Percentiles rank a stretch among this genome's conserved stretches.
These are phyloP conservation scores for Naganishia vaughanmartiniae DNA, from an alignment of 768 basidiomycete genomes.

Conservation along the genomic window DNA sequence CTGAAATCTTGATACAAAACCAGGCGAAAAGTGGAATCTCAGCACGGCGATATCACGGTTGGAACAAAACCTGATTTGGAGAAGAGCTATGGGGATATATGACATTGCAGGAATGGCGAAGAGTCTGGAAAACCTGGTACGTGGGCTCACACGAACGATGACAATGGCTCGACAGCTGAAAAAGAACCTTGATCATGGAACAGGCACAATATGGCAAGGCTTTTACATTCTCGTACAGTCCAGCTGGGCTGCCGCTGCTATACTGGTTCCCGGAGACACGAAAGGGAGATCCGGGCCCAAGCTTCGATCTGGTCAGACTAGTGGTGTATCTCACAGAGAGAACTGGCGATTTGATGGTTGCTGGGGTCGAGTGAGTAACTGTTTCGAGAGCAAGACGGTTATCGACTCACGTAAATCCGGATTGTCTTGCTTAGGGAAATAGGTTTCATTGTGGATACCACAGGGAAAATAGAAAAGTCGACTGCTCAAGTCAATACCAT, in stretches of 20 bases:
- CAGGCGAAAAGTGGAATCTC: constrained; percentile 42
- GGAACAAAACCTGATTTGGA: constrained; percentile 42
- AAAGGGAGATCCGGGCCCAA: constrained; percentile 10
- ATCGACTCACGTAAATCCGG: neutral
- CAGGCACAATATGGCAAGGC: constrained; percentile 32
- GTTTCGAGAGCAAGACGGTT: no score
- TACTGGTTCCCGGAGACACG: constrained; percentile 21
- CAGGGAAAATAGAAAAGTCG: constrained; percentile 38
- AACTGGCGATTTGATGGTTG: constrained; percentile 45
- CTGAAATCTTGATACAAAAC: neutral
- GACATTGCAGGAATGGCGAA: constrained; percentile 42
- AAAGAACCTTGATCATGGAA: neutral
- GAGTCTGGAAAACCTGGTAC: constrained; percentile 39
- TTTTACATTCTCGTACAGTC: constrained; percentile 38
- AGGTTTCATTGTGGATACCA: constrained; percentile 44
- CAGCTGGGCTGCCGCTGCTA: constrained; percentile 15
- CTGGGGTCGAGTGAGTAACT: constrained; percentile 38
- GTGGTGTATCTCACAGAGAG: constrained; percentile 48
- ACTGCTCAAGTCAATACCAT: constrained; percentile 36
- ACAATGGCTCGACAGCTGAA: neutral
- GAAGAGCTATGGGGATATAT: constrained; percentile 42
- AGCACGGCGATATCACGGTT: constrained; percentile 40
- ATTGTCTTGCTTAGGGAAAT: constrained; percentile 30
- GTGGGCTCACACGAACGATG: neutral
- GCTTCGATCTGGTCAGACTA: constrained; percentile 26